Evolutionary conservation across 2,329 filamentous ascomycete genomes (phyloP).

Genomic region (Neocucurbitaria cava): DNA sequence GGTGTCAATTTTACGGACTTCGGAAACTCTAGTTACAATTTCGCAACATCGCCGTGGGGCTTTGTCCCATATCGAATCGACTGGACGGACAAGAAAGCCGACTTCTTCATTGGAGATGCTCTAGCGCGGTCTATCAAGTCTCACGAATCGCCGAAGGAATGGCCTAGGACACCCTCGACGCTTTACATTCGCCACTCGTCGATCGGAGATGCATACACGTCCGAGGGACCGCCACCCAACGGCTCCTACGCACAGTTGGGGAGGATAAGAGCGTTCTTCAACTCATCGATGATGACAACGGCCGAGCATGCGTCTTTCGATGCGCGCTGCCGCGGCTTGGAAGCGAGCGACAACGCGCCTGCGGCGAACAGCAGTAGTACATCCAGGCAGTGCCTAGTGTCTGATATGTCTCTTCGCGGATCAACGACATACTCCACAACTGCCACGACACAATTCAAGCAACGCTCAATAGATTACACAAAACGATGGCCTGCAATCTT

Average conservation of each 20-base stretch:
- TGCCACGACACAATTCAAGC: constrained; percentile 24
- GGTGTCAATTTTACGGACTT: constrained; percentile 49
- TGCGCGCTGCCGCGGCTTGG: constrained; percentile 24
- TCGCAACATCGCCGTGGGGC: constrained; percentile 44
- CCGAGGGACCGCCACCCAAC: constrained; percentile 52
- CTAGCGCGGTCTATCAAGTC: constrained; percentile 34
- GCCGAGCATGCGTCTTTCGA: constrained; percentile 34
- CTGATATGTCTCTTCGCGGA: constrained; percentile 33
- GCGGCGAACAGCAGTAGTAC: no score
- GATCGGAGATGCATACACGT: constrained; percentile 48
- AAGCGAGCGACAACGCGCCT: no score
- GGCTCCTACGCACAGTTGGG: constrained; percentile 48
- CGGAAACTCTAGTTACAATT: constrained; percentile 26
- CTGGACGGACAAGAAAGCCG: constrained; percentile 50
- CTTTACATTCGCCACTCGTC: constrained; percentile 55
- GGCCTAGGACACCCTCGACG: constrained; percentile 48
- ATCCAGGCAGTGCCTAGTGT: constrained; percentile 34
- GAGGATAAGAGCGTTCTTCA: constrained; percentile 55
- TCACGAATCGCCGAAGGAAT: constrained; percentile 26
- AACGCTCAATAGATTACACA: constrained; percentile 16
- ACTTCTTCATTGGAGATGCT: constrained; percentile 48
- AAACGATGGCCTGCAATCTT: constrained; percentile 21
- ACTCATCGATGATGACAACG: constrained; percentile 50
- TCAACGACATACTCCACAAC: constrained; percentile 18
- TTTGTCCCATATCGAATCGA: constrained; percentile 53